Conservation (phyloP, 2,329 filamentous ascomycete genomes). For the Paecilomyces dactylethromorphus region DNA sequence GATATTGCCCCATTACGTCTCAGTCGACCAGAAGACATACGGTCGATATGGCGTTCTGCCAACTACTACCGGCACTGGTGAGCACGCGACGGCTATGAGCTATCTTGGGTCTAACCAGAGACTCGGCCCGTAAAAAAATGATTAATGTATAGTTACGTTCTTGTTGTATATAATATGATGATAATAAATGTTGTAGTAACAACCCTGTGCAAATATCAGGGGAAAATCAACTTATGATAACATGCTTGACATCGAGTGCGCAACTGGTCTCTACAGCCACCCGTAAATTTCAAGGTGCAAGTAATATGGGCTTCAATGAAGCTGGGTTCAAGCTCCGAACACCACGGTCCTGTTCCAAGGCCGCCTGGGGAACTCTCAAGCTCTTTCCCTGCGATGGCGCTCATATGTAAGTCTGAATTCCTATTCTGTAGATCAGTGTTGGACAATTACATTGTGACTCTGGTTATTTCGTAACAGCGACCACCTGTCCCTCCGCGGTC, state of each 20-base stretch:
- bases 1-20: constrained; percentile 83
- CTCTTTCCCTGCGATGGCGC: constrained; percentile 27
- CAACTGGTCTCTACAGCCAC: constrained; percentile 21
- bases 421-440: not conserved
- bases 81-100: constrained; percentile 45
- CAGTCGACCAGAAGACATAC: constrained; percentile 92
- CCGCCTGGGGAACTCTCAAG: constrained; percentile 18
- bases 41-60: constrained; percentile 87
- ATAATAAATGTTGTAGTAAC: constrained; percentile 1
- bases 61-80: constrained; percentile 33
- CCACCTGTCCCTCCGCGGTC: constrained; percentile 1
- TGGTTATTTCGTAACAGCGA: not conserved
- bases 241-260: constrained; percentile 16
- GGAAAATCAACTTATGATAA: not conserved
- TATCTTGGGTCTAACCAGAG: constrained; percentile 60
- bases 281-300: constrained; percentile 21
- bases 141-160: constrained; percentile 7
- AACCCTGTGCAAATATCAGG: not conserved
- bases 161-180: constrained; percentile 26
- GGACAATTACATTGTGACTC: not conserved
- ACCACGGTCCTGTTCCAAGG: constrained; percentile 4
- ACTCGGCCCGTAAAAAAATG: constrained; percentile 54
- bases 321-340: constrained; percentile 2
- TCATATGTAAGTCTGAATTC: constrained; percentile 30
- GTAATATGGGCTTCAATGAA: not conserved